A percentile compares a stretch with the other conserved stretches of the same genome.
These are phyloP conservation scores for Rubus idaeus DNA, from an alignment of 306 rosid species.

Conservation along the genomic window DNA sequence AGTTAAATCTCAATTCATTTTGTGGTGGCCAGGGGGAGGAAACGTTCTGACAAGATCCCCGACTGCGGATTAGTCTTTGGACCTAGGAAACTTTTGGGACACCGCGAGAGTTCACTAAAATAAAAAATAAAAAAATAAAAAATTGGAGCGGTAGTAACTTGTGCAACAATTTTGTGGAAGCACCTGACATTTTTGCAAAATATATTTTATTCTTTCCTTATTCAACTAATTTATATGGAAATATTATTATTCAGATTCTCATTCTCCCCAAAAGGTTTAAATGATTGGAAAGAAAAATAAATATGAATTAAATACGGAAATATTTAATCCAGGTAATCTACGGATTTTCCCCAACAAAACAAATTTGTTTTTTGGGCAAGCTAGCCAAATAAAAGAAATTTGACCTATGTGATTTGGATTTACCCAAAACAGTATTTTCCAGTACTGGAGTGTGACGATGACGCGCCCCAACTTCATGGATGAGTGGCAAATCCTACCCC, in stretches of 20 bases:
- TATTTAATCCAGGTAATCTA: neutral
- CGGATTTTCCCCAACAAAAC: too few species aligned
- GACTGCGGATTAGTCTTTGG: too few species aligned
- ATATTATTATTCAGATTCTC: neutral
- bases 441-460: neutral
- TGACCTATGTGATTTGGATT: neutral
- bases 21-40: too few species aligned
- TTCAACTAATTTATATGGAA: neutral
- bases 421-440: neutral
- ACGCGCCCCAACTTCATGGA: conserved; percentile 6
- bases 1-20: too few species aligned
- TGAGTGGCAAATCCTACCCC: neutral
- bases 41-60: too few species aligned
- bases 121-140: too few species aligned
- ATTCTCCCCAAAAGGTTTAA: neutral
- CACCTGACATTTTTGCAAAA: too few species aligned
- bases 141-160: neutral
- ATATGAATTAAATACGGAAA: neutral
- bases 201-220: neutral
- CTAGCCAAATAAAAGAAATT: too few species aligned
- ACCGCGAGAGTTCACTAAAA: too few species aligned
- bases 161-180: too few species aligned
- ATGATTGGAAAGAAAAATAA: neutral
- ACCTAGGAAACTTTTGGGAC: too few species aligned
- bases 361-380: too few species aligned